Percentiles rank a stretch among this genome's conserved stretches.
Conservation (phyloP, 306 rosid genomes). For the Malus fusca region DNA sequence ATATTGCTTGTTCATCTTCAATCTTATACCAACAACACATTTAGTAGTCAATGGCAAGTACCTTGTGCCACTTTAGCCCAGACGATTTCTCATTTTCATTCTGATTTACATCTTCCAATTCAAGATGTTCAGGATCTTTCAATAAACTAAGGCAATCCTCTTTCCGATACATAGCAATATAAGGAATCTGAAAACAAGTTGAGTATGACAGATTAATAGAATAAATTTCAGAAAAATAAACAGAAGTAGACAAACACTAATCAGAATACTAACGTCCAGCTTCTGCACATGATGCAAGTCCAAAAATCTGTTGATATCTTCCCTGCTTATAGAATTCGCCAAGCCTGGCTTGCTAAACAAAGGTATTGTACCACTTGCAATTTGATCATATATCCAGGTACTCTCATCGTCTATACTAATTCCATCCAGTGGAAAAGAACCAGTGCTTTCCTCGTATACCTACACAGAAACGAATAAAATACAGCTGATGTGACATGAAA, state of each 20-base stretch:
- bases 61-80: conserved; percentile 90
- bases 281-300: conserved; percentile 85
- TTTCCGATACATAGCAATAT: conserved; percentile 84
- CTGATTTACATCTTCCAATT: conserved; percentile 46
- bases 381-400: conserved; percentile 62
- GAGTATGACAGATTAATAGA: conserved; percentile 7
- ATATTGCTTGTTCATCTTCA: neutral
- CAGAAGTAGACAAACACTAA: neutral
- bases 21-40: neutral
- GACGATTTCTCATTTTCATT: conserved; percentile 58
- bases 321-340: conserved; percentile 33
- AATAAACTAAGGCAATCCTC: conserved; percentile 83
- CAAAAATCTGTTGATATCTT: conserved; percentile 75
- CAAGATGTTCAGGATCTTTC: conserved; percentile 56
- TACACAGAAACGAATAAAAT: conserved; percentile 16
- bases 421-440: conserved; percentile 54
- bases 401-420: conserved; percentile 66
- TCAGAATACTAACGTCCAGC: conserved; percentile 64
- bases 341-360: conserved; percentile 46
- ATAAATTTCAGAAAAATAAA: conserved; percentile 11
- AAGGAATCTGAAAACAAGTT: conserved; percentile 59
- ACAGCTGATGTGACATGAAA: conserved; percentile 6
- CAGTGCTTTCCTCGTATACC: conserved; percentile 83
- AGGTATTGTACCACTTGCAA: conserved; percentile 50
- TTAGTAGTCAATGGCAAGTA: neutral